These are phyloP conservation scores for Fusarium musae DNA, from an alignment of 2,329 filamentous ascomycete species.

Conservation along the genomic window DNA sequence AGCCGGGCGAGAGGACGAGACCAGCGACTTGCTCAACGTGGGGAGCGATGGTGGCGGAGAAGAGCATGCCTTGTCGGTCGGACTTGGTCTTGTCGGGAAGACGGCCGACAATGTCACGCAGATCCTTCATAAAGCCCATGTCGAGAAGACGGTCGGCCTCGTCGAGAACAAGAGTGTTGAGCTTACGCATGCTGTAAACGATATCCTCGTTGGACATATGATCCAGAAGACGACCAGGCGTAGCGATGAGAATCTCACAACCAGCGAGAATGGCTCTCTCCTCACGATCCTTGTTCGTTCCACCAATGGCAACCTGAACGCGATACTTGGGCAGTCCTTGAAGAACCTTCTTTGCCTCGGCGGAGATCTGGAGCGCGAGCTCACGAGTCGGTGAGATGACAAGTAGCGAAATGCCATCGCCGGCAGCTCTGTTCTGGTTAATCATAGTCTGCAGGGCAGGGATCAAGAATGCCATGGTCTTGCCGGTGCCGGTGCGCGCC, in stretches of 20 bases:
- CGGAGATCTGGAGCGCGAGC: slow-evolving; percentile 49
- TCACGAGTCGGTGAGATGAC: too few species aligned
- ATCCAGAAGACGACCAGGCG: slow-evolving; percentile 81
- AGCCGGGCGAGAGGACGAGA: slow-evolving; percentile 73
- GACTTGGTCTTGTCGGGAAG: slow-evolving; percentile 71
- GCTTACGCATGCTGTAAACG: slow-evolving; percentile 70
- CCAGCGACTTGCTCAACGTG: slow-evolving; percentile 82
- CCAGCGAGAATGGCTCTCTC: slow-evolving; percentile 76
- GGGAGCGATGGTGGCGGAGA: slow-evolving; percentile 83
- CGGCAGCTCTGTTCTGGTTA: slow-evolving; percentile 48
- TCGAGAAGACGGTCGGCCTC: slow-evolving; percentile 86
- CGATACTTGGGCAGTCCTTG: slow-evolving; percentile 79
- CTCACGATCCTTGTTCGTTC: slow-evolving; percentile 77
- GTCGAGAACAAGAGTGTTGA: slow-evolving; percentile 85
- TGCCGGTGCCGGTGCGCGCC: slow-evolving; percentile 88
- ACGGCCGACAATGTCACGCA: slow-evolving; percentile 79
- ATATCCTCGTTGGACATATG: slow-evolving; percentile 80
- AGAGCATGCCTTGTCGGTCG: slow-evolving; percentile 79
- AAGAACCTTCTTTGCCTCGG: slow-evolving; percentile 77
- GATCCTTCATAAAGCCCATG: slow-evolving; percentile 82
- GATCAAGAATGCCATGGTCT: slow-evolving; percentile 84
- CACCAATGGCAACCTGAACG: slow-evolving; percentile 82
- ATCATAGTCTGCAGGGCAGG: slow-evolving; percentile 85
- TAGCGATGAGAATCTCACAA: slow-evolving; percentile 84
- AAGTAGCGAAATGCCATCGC: slow-evolving; percentile 52